Base-by-base conservation (phyloP, 2,329 filamentous ascomycete species). In the Phyllachora maydis region DNA sequence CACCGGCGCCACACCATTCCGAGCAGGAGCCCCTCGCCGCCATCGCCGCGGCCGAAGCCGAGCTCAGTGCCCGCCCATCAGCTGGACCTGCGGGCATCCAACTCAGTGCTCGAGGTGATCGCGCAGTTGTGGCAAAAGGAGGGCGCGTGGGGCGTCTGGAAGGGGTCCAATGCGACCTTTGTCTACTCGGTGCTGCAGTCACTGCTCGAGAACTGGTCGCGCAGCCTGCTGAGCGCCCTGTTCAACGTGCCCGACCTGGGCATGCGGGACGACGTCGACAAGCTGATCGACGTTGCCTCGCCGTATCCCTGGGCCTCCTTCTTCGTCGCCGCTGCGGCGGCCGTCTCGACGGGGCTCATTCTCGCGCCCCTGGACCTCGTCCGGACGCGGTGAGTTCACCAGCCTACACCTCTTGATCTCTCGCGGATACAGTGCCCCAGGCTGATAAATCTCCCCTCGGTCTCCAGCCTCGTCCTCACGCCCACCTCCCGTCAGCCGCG, bases 91-190 rank as follows among this genome's bases (percentile, higher is more conserved):
- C 72, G 71, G 32, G 70, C 71, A 28, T 58, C 77, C 8, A 76
- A 85, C 41, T 85, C 83, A 1, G 58, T 95, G 27, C 64, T 83
- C 36, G 81, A 92, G 34, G 79, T 88, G 3, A 65, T 98, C 29
- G 71, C 72, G 5, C 76, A 90, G 42, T 52, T 95, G 11, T 95
- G 88, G 78, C 63, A 73, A 22, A 85, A 76, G 35, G 85, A 91
- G 42, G 79, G 82, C 17, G 73, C 73, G 1, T 83, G 82, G 60
- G 88, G 88, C 4, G 71, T 93, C 4, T 98, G 85, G 83, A 93
- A 93, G 45, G 70, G 74, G 6, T 79, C 82, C 18, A 95, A 95
- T 42, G 69, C 77, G 9, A 90, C 82, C 2, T 98, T 95, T 40
- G 58, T 95, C 23, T 92, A 95, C 49, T 77, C 72, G 0, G 66